Conservation (phyloP, 768 basidiomycete genomes). For the Clathrus columnatus region DNA sequence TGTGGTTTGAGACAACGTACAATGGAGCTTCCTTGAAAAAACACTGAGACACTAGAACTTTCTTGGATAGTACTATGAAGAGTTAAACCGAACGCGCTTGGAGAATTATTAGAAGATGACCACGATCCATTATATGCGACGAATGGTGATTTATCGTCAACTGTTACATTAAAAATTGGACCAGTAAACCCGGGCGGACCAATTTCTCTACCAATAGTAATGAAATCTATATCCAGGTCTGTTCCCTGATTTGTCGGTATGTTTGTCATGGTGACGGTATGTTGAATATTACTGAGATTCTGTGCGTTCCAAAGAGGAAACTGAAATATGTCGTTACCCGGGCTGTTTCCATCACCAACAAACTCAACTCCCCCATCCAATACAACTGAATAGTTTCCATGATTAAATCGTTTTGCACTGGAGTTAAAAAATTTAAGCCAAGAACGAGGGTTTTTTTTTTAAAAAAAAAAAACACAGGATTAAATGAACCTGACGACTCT, state of each 20-base stretch:
- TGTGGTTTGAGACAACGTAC: slow-evolving; percentile 14
- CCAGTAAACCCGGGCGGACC: background rate
- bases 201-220: slow-evolving; percentile 4
- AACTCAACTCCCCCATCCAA: background rate
- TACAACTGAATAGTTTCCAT: background rate
- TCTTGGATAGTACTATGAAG: slow-evolving; percentile 1
- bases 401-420: background rate
- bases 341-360: background rate
- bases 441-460: too few species aligned
- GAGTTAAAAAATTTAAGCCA: too few species aligned
- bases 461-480: background rate
- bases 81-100: slow-evolving; percentile 6
- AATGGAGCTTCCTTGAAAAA: slow-evolving; percentile 10
- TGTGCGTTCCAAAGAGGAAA: background rate
- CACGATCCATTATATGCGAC: background rate
- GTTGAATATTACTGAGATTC: background rate
- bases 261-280: background rate
- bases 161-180: background rate
- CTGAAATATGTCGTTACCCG: background rate
- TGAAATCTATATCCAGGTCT: slow-evolving; percentile 1
- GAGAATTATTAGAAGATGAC: background rate
- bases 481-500: background rate
- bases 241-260: background rate
- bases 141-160: slow-evolving; percentile 1
- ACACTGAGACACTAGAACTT: background rate